A percentile compares a stretch with the other conserved stretches of the same genome.
phyloP scores from a whole-genome alignment of 129 eudicot species.

The Pseudognaphalium luteoalbum region DNA sequence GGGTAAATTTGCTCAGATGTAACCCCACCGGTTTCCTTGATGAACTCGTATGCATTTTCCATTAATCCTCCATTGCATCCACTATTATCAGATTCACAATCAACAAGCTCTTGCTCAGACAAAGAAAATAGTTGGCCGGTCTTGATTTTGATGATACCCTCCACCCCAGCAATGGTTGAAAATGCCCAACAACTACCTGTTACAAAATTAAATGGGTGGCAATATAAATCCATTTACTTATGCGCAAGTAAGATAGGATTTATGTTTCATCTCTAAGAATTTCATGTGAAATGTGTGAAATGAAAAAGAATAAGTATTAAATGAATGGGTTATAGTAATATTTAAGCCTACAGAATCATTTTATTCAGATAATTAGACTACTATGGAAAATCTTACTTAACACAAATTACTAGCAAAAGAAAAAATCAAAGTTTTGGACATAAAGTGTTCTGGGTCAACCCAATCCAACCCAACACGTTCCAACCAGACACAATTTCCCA shows the following conservation, averaged over 20 bases:
- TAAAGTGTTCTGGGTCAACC: neutral
- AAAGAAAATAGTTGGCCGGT: slow-evolving; percentile 61
- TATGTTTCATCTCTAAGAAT: neutral
- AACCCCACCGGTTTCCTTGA: slow-evolving; percentile 63
- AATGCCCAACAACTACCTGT: slow-evolving; percentile 96
- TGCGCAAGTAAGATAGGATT: neutral
- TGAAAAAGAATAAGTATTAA: no score
- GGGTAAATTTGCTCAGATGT: slow-evolving; percentile 71
- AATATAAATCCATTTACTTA: neutral
- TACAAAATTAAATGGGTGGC: neutral
- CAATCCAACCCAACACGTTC: neutral
- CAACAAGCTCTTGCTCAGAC: slow-evolving; percentile 91
- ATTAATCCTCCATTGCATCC: slow-evolving; percentile 85
- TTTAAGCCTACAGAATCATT: neutral
- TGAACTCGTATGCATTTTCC: slow-evolving; percentile 75
- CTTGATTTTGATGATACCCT: slow-evolving; percentile 83
- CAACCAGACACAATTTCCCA: neutral
- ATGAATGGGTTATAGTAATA: neutral
- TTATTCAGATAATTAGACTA: neutral
- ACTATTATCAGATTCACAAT: slow-evolving; percentile 60
- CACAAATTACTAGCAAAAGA: neutral
- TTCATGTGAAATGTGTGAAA: neutral
- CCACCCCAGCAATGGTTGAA: slow-evolving; percentile 85
- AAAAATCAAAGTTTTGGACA: neutral
- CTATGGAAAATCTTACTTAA: neutral